Percentiles rank a stretch among this genome's conserved stretches.
phyloP scores from a whole-genome alignment of 306 rosid genomes.

The Canavalia gladiata region DNA sequence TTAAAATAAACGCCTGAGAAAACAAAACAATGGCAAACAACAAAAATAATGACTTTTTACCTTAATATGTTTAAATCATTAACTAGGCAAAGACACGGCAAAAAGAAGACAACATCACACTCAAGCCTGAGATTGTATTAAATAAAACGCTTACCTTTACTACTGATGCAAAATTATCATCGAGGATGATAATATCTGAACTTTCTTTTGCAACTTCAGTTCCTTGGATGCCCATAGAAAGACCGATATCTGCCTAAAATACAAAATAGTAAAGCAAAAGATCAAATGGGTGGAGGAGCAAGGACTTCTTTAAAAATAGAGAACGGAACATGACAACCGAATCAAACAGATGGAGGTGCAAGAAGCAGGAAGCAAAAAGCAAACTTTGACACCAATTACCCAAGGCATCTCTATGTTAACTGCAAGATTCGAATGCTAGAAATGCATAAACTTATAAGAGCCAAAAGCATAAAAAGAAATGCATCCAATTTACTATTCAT shows the following conservation, averaged over 20 bases:
- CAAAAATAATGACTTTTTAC: conserved; percentile 8
- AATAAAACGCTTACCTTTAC: conserved; percentile 70
- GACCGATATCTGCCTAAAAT: conserved; percentile 99
- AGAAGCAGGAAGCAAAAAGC: conserved; percentile 10
- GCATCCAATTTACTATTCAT: conserved; percentile 29
- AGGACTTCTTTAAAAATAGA: not conserved
- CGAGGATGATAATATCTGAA: conserved; percentile 95
- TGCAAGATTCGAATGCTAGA: conserved; percentile 28
- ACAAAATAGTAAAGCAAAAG: conserved; percentile 54
- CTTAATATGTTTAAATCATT: not conserved
- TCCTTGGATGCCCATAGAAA: conserved; percentile 98
- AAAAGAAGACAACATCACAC: conserved; percentile 34
- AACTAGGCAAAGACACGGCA: not conserved
- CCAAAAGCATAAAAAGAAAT: conserved; percentile 10
- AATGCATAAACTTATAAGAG: conserved; percentile 15
- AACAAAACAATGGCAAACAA: conserved; percentile 33
- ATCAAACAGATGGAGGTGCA: conserved; percentile 37
- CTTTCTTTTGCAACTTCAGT: conserved; percentile 99
- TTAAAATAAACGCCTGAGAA: conserved; percentile 7
- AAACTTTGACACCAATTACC: conserved; percentile 39
- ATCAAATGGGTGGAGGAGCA: conserved; percentile 46
- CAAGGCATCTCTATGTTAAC: conserved; percentile 28
- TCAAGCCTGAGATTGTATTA: conserved; percentile 17
- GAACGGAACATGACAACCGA: conserved; percentile 23
- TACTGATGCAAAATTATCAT: conserved; percentile 95